phyloP scores from a whole-genome alignment of 2,329 filamentous ascomycete genomes.

The Apiospora hydei region DNA sequence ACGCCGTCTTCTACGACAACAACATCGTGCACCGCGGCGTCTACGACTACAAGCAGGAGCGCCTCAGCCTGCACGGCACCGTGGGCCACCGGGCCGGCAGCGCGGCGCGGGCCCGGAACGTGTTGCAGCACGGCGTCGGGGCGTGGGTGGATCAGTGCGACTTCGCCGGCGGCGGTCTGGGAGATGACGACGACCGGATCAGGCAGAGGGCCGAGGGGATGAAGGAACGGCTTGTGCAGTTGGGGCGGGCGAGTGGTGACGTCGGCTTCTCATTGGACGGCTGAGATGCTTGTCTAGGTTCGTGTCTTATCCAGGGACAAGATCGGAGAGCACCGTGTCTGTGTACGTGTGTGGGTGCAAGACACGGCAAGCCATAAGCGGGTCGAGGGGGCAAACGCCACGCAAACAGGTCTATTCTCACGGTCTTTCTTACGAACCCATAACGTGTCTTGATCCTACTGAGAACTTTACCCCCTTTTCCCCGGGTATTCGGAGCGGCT shows the following conservation, averaged over 20 bases:
- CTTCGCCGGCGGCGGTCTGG: conserved; percentile 53
- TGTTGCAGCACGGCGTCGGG: conserved; percentile 77
- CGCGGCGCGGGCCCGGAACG: conserved; percentile 69
- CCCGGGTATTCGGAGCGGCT: not conserved
- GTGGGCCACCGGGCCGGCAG: conserved; percentile 68
- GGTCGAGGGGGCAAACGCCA: no score
- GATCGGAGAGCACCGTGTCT: not conserved
- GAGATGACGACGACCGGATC: conserved; percentile 45
- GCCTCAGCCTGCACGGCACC: conserved; percentile 76
- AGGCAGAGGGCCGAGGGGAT: conserved; percentile 66
- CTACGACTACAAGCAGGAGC: conserved; percentile 65
- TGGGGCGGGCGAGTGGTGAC: conserved; percentile 67
- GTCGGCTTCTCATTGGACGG: conserved; percentile 70
- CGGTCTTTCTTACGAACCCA: not conserved
- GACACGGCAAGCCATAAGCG: not conserved
- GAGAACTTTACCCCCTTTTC: not conserved
- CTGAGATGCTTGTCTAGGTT: conserved; percentile 39
- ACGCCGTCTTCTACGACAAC: conserved; percentile 89
- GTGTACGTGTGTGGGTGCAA: not conserved
- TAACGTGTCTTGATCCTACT: not conserved
- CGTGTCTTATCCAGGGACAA: not conserved
- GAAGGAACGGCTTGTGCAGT: conserved; percentile 66
- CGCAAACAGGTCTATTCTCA: not conserved
- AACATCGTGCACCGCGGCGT: conserved; percentile 82
- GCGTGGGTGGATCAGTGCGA: conserved; percentile 68